A percentile compares a stretch with the other conserved stretches of the same genome.
phyloP scores from a whole-genome alignment of 305 asterid genomes.

The Fraxinus angustifolia region DNA sequence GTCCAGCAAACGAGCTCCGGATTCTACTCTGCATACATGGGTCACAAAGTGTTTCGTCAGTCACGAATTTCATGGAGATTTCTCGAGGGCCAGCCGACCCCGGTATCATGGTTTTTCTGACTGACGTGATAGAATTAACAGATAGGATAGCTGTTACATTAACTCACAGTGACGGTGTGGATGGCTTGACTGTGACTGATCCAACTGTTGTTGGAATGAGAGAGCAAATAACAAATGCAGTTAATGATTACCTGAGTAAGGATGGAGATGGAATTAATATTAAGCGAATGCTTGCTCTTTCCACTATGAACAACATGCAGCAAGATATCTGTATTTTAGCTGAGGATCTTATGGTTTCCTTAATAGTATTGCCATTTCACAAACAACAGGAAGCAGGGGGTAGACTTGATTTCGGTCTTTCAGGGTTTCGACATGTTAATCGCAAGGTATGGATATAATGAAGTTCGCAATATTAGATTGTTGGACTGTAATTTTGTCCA shows the following conservation, averaged over 20 bases:
- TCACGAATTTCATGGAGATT: constrained; percentile 61
- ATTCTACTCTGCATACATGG: constrained; percentile 62
- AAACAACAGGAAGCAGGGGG: constrained; percentile 71
- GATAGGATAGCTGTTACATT: constrained; percentile 74
- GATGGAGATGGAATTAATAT: constrained; percentile 54
- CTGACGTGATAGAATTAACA: constrained; percentile 80
- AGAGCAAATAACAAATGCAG: constrained; percentile 40
- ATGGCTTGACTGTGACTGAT: constrained; percentile 59
- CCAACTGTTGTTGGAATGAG: constrained; percentile 60
- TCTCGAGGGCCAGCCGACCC: constrained; percentile 68
- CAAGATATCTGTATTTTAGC: constrained; percentile 79
- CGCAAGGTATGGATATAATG: constrained; percentile 54
- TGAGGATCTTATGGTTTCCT: constrained; percentile 62
- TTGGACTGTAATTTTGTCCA: not conserved
- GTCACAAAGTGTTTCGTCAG: constrained; percentile 43
- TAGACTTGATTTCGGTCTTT: constrained; percentile 55
- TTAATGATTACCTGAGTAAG: constrained; percentile 37
- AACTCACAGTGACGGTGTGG: constrained; percentile 43
- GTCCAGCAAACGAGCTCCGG: constrained; percentile 50
- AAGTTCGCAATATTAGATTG: not conserved
- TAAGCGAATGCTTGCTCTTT: constrained; percentile 63
- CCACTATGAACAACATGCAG: constrained; percentile 67
- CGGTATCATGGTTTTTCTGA: constrained; percentile 59
- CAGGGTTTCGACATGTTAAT: constrained; percentile 76
- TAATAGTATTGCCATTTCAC: constrained; percentile 74